Evolutionary conservation across 2,329 filamentous ascomycete genomes (phyloP), one percentile per base, ranked within the genome.

Genomic region (Chaetoscypha palmicola): DNA sequence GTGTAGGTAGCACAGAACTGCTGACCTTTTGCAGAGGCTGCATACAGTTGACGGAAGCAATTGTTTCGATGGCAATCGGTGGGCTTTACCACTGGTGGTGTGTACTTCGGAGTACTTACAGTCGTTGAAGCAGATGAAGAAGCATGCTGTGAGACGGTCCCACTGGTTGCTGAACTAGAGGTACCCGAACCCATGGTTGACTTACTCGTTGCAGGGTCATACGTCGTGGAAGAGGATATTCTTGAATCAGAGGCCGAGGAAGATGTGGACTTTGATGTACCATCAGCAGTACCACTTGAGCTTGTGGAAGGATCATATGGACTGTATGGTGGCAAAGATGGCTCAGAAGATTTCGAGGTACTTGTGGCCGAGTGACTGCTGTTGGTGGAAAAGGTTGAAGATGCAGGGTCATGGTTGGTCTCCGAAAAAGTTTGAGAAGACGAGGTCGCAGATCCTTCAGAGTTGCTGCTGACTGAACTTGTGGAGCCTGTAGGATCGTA

Each of bases 1-100:
- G 57, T 58, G 36, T 57, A 58, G 24, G 50, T 54, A 31, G 54
- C 51, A 49, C 55, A 58, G 38, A 58, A 58, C 2, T 36, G 21
- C 14, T 24, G 34, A 20, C 49, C 53, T 10, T 43, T 22, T 1
- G 38, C 24, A 23, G 54, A 55, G 12, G 49, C 46, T 36, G 45
- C 34, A 11, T 53, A 49, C 11, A 56, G 22, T 43, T 58, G 52
- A 22, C 56, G 54, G 34, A 54, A 46, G 31, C 56, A 58, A 28
- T 58, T 58, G 31, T 58, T 46, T 8, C 49, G 51, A 28, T 56
- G 42, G 17, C 56, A 58, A 12, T 51, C 43, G 8, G 39, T 28
- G 5, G 47, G 37, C 17, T 33, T 39, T 2, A 45, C 20, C 17
- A 40, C 35, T 17, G 47, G 36, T 26, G 46, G 48, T 7, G 45